These are phyloP conservation scores for Cornus controversa DNA, from an alignment of 148 eudicot species.

Conservation along the genomic window DNA sequence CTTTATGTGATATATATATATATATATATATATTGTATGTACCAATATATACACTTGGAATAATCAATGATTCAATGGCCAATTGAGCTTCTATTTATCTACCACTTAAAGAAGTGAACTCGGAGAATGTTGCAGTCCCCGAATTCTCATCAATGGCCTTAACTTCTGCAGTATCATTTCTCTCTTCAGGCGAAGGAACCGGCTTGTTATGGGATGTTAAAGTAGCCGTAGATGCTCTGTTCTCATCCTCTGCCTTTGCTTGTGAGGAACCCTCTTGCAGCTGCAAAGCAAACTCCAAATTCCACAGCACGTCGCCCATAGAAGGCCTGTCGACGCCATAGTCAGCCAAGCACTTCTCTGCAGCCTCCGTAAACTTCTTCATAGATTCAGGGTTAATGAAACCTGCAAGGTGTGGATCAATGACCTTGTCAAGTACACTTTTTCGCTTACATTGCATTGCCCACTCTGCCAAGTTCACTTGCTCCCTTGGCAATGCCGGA, in stretches of 20 bases:
- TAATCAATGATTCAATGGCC: not conserved
- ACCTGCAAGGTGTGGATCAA: slow-evolving; percentile 31
- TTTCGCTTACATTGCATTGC: slow-evolving; percentile 55
- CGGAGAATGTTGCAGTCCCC: slow-evolving; percentile 36
- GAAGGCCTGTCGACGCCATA: slow-evolving; percentile 48
- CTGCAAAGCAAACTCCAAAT: slow-evolving; percentile 44
- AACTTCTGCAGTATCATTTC: slow-evolving; percentile 19
- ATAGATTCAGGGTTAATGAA: slow-evolving; percentile 36
- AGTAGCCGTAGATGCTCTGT: slow-evolving; percentile 4
- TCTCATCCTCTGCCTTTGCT: slow-evolving; percentile 29
- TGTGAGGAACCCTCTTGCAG: slow-evolving; percentile 35
- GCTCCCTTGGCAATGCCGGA: slow-evolving; percentile 43
- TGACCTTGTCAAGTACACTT: slow-evolving; percentile 34
- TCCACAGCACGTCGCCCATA: slow-evolving; percentile 54
- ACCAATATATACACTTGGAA: not conserved
- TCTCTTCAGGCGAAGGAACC: slow-evolving; percentile 2
- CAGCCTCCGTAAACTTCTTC: slow-evolving; percentile 48
- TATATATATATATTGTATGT: too few relatives aligned
- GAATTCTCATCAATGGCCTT: slow-evolving; percentile 29
- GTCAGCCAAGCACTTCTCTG: slow-evolving; percentile 50
- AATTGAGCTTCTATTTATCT: slow-evolving; percentile 12
- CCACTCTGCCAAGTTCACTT: slow-evolving; percentile 53
- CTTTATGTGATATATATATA: too few relatives aligned
- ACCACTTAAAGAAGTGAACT: slow-evolving; percentile 32
- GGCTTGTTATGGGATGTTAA: slow-evolving; percentile 4